Conservation (phyloP, 805 yeast genomes). For the Tetrapisispora taiwanensis region DNA sequence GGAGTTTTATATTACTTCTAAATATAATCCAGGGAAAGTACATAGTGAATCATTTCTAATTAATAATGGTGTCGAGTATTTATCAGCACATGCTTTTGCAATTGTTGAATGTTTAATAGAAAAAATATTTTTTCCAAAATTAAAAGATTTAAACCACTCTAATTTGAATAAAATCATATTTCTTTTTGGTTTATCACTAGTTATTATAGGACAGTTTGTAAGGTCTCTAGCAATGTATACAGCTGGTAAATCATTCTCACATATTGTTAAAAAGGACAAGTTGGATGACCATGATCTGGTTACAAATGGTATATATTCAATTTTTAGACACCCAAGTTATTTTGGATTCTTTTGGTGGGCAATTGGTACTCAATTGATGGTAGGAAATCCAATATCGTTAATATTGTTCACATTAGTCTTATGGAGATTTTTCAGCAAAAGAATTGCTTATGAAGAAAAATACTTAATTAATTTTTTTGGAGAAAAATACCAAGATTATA, state of each 20-base stretch:
- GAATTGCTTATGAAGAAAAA: constrained; percentile 67
- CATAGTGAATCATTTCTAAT: constrained; percentile 61
- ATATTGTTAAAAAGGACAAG: constrained; percentile 50
- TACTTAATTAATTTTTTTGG: constrained; percentile 63
- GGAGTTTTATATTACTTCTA: constrained; percentile 75
- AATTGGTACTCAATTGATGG: constrained; percentile 64
- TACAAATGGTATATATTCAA: constrained; percentile 59
- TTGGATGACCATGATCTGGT: constrained; percentile 53
- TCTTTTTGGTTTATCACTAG: constrained; percentile 36
- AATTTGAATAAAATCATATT: constrained; percentile 11
- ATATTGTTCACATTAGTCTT: constrained; percentile 46
- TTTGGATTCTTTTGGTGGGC: constrained; percentile 93
- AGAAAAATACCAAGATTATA: constrained; percentile 48
- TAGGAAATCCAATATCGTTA: constrained; percentile 56
- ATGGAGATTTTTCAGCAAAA: constrained; percentile 53
- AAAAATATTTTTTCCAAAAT: constrained; percentile 31
- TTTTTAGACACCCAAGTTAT: constrained; percentile 80
- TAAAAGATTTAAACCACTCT: constrained; percentile 16
- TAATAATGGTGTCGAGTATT: constrained; percentile 52
- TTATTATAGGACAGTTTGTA: constrained; percentile 52
- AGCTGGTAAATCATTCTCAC: constrained; percentile 81
- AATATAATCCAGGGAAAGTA: constrained; percentile 55
- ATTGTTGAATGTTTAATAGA: constrained; percentile 42
- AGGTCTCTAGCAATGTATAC: constrained; percentile 78
- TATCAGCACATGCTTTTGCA: constrained; percentile 47